A percentile compares a stretch with the other conserved stretches of the same genome.
These are phyloP conservation scores for Moricandia arvensis DNA, from an alignment of 345 rosid species.

Conservation along the genomic window DNA sequence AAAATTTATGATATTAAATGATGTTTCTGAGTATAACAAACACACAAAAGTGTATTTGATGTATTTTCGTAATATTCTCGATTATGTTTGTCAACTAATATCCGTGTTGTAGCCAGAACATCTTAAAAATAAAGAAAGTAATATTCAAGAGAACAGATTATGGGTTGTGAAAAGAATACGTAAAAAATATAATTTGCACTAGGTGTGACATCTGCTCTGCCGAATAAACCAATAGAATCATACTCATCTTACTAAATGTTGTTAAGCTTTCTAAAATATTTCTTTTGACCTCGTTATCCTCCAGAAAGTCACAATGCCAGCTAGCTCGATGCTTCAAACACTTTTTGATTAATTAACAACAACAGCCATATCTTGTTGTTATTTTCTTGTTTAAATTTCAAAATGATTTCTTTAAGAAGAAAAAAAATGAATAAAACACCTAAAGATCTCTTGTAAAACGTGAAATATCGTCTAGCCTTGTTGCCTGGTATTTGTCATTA, in stretches of 20 bases:
- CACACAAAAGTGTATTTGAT: not conserved
- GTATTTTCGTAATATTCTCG: not conserved
- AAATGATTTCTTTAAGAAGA: not conserved
- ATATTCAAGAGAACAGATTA: not conserved
- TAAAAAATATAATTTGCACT: not conserved
- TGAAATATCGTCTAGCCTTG: constrained; percentile 10
- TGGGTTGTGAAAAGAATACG: constrained; percentile 12
- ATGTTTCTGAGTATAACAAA: not conserved
- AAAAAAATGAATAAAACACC: not conserved
- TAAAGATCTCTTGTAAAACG: constrained; percentile 18
- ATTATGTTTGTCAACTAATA: not conserved
- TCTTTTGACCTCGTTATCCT: constrained; percentile 32
- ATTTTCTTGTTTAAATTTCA: constrained; percentile 8
- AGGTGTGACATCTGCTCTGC: constrained; percentile 29
- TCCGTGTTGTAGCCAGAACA: not conserved
- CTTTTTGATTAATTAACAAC: not conserved
- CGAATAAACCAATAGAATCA: constrained; percentile 24
- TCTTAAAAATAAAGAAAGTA: not conserved
- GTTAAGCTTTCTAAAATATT: constrained; percentile 9
- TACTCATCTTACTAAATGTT: constrained; percentile 12
- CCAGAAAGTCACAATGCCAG: constrained; percentile 34
- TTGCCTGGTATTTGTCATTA: constrained; percentile 1
- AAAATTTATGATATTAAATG: not conserved
- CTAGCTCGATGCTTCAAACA: constrained; percentile 12
- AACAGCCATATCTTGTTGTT: constrained; percentile 23